Base-by-base conservation (phyloP, 2,329 filamentous ascomycete species). In the Periglandula ipomoeae region DNA sequence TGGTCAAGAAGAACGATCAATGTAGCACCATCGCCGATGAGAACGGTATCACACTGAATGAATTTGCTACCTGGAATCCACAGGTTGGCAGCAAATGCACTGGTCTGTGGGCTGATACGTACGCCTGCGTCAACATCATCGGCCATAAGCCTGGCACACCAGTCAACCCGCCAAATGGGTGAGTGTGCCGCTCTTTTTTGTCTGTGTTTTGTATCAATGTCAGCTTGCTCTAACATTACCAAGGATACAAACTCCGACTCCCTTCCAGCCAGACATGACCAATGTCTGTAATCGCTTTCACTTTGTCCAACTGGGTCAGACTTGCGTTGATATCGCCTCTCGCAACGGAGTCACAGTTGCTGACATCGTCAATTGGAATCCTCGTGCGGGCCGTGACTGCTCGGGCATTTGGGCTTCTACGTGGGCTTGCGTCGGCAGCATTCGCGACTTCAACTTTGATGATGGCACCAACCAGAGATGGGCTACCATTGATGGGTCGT, bases 31-130 rank as follows among this genome's bases (percentile, higher is more conserved):
- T 67, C 23, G 55, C 57, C 9, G 34, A 46, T 0, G 44, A 46
- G 5, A 50, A 59, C 2, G 49, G 53, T 6, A 59, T 65, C 39
- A 42, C 55, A 1, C 38, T 59, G 8, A 44, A 52, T 4, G 41
- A 63, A 10, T 57, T 67, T 24, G 53, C 34, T 3, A 37, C 23
- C 38, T 58, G 56, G 58, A 59, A 59, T 35, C 50, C 52, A 7
- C n/a, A 26, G 5, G 52, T 52, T 4, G 51, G 51, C 4, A 32
- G 13, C 4, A 38, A 45, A 24, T 60, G 56, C 43, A 35, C 30
- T 1, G 48, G 46, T 4, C 46, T 59, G 10, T 41, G 39, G 39
- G n/a, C n/a, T 22, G 5, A 41, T 15, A 41, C 39, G 20, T 41
- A 41, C 22, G n/a, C 7, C 39, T 41, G 39, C 39, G 39, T 41